Percentiles rank a stretch among this genome's conserved stretches.
These are phyloP conservation scores for Inga leiocalycina DNA, from an alignment of 306 rosid genomes.

Conservation along the genomic window DNA sequence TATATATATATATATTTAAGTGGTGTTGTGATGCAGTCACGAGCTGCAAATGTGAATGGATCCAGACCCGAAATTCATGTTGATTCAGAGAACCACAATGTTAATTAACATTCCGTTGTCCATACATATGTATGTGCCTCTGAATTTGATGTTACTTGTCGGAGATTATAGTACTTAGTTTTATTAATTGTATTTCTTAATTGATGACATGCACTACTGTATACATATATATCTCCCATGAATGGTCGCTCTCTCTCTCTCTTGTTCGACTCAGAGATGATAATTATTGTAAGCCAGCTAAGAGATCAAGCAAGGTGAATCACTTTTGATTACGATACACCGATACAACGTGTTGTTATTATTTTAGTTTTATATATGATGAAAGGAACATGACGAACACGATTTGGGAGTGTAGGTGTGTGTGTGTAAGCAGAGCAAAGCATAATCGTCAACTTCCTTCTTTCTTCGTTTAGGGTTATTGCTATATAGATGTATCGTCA, in stretches of 20 bases:
- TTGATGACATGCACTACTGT: slow-evolving; percentile 17
- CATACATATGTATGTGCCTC: slow-evolving; percentile 14
- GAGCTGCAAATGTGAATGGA: slow-evolving; percentile 41
- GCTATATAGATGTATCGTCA: background rate
- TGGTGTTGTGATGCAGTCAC: slow-evolving; percentile 37
- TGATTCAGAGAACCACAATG: slow-evolving; percentile 38
- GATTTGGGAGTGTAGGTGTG: background rate
- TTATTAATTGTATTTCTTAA: background rate
- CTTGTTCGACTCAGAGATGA: background rate
- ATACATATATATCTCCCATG: background rate
- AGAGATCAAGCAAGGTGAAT: slow-evolving; percentile 14
- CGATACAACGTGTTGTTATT: background rate
- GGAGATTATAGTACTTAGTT: slow-evolving; percentile 14
- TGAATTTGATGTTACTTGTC: slow-evolving; percentile 56
- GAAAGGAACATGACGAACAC: slow-evolving; percentile 22
- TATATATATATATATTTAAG: no score
- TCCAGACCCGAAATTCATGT: slow-evolving; percentile 50
- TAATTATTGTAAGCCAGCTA: slow-evolving; percentile 34
- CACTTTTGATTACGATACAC: slow-evolving; percentile 19
- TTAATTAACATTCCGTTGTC: slow-evolving; percentile 7
- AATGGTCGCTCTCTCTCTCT: slow-evolving; percentile 36
- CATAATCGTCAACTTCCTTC: slow-evolving; percentile 4
- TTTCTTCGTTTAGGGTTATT: background rate
- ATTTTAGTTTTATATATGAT: background rate
- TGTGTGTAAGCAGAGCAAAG: background rate